phyloP scores from a whole-genome alignment of 1,284 basidiomycete genomes.

The Moesziomyces globuligerus region DNA sequence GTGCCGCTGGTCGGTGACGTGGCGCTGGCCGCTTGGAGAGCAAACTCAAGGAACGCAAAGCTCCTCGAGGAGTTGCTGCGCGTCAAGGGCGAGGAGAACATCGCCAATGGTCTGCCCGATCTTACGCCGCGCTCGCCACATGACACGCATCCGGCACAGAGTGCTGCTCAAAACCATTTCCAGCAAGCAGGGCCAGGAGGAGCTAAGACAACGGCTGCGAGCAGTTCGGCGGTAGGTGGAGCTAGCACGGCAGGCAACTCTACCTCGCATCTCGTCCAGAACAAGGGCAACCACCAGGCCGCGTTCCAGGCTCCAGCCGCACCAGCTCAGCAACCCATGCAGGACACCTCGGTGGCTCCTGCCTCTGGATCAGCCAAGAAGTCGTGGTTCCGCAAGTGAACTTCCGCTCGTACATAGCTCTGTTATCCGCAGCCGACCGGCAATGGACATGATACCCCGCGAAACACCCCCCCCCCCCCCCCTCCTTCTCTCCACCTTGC shows the following conservation, averaged over 20 bases:
- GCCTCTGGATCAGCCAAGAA: constrained; percentile 12
- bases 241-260: constrained; percentile 18
- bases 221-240: neutral
- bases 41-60: constrained; percentile 86
- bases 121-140: constrained; percentile 43
- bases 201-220: neutral
- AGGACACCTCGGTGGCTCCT: constrained; percentile 8
- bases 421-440: neutral
- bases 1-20: constrained; percentile 84
- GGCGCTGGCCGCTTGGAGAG: constrained; percentile 78
- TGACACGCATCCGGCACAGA: constrained; percentile 25
- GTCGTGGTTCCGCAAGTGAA: constrained; percentile 8
- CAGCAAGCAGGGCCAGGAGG: constrained; percentile 7
- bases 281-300: constrained; percentile 5
- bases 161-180: constrained; percentile 16
- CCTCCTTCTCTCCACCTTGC: too few relatives aligned
- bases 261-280: constrained; percentile 23
- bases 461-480: neutral
- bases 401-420: too few relatives aligned
- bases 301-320: constrained; percentile 5
- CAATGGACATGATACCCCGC: neutral
- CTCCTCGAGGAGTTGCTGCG: constrained; percentile 59
- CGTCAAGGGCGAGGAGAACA: constrained; percentile 56
- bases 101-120: constrained; percentile 46
- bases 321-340: constrained; percentile 20